Conservation (phyloP, 108 stramenopile species). For the Nitzschia putrida region DNA sequence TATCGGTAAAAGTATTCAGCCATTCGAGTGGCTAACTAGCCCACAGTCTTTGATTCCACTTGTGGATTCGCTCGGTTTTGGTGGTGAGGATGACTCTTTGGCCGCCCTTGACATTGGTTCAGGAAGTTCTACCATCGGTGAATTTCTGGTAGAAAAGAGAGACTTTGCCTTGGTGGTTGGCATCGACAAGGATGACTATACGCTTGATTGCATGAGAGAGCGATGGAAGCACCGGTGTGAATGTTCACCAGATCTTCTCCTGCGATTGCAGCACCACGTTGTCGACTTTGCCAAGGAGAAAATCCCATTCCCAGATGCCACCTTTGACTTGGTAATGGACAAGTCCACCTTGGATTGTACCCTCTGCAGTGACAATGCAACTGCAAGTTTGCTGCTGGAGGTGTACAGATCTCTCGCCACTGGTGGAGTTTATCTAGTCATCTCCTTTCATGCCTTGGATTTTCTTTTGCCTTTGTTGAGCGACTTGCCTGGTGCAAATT, state of each 20-base stretch:
- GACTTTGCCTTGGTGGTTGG: conserved; percentile 60
- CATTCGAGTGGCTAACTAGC: conserved; percentile 63
- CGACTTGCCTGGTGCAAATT: conserved; percentile 71
- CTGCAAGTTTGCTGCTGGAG: conserved; percentile 59
- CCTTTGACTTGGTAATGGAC: conserved; percentile 74
- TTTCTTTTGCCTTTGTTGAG: conserved; percentile 56
- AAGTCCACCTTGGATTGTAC: conserved; percentile 85
- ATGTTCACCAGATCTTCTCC: neutral
- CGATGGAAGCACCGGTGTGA: conserved; percentile 53
- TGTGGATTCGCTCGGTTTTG: conserved; percentile 5
- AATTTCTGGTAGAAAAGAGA: conserved; percentile 52
- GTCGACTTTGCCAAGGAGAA: conserved; percentile 39
- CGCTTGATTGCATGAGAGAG: conserved; percentile 53
- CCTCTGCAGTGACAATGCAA: conserved; percentile 64
- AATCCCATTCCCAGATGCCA: conserved; percentile 24
- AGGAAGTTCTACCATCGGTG: conserved; percentile 75
- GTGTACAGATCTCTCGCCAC: conserved; percentile 60
- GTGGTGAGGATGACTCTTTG: neutral
- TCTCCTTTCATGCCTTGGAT: conserved; percentile 75
- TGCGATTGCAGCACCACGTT: conserved; percentile 8
- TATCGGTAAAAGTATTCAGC: conserved; percentile 15
- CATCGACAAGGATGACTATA: conserved; percentile 64
- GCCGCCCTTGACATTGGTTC: conserved; percentile 74
- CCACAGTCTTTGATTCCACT: conserved; percentile 35
- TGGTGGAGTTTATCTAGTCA: conserved; percentile 67